Base-by-base conservation (phyloP, 2,329 filamentous ascomycete genomes). In the Cadophora gregata region DNA sequence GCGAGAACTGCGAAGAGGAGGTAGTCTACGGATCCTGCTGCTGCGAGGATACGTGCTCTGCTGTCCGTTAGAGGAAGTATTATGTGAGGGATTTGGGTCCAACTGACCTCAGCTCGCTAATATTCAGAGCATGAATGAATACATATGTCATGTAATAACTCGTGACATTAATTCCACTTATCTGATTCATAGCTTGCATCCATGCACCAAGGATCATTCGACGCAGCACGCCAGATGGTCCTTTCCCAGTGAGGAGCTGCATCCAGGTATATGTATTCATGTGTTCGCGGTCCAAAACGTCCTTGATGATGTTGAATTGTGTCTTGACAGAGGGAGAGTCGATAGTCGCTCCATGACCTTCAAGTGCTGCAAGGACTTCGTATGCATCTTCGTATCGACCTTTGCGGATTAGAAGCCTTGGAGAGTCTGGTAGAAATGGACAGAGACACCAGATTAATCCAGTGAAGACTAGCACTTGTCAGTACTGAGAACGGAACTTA, bases 351-450 rank as follows among this genome's bases (percentile, higher is more conserved):
- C 77, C 76, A 38, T 79, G 77, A 62, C 81, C 79, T 60, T 83
- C 83, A n/a, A 80, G 75, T 10, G 72, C 73, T 0, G 83, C 80
- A 69, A 93, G 83, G 66, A 81, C 82, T 6, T 78, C 71, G 29
- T 83, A 79, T 8, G 88, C 89, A 74, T 88, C 74, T 66, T 89
- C 87, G 8, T 84, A 76, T 42, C 86, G 82, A 29, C 87, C 87
- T 64, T 86, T 79, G 76, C 90, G 91, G 78, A 92, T 81, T 7
- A 93, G 84, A 78, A 85, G 92, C n/a, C 90, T 88, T 0, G 90
- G 90, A 0, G 89, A 92, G 75, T 93, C 90, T 62, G 82, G 83
- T 66, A 90, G 85, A 70, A 90, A 84, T n/a, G 75, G 74, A 24
- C 77, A 73, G 3, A 77, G 58, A 9, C 66, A 45, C 58, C 74